Conservation (phyloP, 768 basidiomycete species). For the Stropharia rugosoannulata region DNA sequence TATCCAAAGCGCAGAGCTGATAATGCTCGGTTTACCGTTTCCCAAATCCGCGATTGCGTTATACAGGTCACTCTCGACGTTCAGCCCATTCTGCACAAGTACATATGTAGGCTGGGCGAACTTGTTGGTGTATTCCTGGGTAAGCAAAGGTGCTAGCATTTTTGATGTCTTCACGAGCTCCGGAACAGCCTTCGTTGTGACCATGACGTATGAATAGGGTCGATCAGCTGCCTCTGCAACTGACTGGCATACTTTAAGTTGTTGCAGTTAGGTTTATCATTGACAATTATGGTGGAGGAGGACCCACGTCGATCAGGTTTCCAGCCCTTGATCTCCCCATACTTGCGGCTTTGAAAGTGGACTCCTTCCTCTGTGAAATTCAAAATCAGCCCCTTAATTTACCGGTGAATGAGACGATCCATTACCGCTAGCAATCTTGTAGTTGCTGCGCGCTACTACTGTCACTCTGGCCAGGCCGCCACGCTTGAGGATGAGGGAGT, state of each 20-base stretch:
- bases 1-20: constrained; percentile 57
- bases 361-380: constrained; percentile 46
- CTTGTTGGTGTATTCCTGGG: constrained; percentile 40
- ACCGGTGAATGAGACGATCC: constrained; percentile 3
- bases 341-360: constrained; percentile 56
- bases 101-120: constrained; percentile 58
- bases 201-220: constrained; percentile 62
- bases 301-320: constrained; percentile 61
- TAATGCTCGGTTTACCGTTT: constrained; percentile 46
- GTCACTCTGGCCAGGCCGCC: constrained; percentile 66
- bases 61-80: constrained; percentile 68
- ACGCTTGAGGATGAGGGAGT: constrained; percentile 54
- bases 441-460: constrained; percentile 72
- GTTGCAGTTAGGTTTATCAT: constrained; percentile 2
- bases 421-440: constrained; percentile 49
- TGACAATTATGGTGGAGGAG: neutral
- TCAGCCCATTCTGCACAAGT: constrained; percentile 71
- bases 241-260: constrained; percentile 49
- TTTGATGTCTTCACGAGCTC: constrained; percentile 57
- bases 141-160: constrained; percentile 57
- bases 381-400: neutral
- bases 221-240: constrained; percentile 60
- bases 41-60: constrained; percentile 42
- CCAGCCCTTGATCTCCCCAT: constrained; percentile 58
- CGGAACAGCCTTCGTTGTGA: constrained; percentile 72